Evolutionary conservation across 2,329 filamentous ascomycete genomes (phyloP).

Genomic region (Phyllosticta ampelicida): DNA sequence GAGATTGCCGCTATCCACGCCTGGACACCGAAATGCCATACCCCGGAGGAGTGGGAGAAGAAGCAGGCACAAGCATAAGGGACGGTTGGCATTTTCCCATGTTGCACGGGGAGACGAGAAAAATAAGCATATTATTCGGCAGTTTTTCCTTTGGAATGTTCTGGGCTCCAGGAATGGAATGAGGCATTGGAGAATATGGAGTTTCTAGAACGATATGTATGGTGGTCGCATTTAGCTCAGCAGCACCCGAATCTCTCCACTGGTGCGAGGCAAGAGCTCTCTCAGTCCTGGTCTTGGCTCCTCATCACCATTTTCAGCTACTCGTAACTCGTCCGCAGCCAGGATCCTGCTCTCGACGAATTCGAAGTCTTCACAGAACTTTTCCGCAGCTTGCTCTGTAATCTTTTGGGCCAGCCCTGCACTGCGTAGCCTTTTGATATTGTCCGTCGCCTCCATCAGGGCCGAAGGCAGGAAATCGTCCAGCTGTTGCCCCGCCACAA

Average conservation of each 20-base stretch:
- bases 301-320: conserved; percentile 26
- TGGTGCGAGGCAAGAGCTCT: conserved; percentile 52
- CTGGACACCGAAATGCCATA: conserved; percentile 91
- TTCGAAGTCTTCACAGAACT: conserved; percentile 79
- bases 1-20: conserved; percentile 89
- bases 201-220: background rate
- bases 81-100: background rate
- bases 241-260: conserved; percentile 52
- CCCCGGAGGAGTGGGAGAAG: conserved; percentile 77
- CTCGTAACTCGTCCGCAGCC: conserved; percentile 44
- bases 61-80: conserved; percentile 37
- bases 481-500: conserved; percentile 59
- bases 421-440: conserved; percentile 63
- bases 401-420: conserved; percentile 61
- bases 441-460: conserved; percentile 81
- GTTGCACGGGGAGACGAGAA: background rate
- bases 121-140: background rate
- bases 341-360: conserved; percentile 52
- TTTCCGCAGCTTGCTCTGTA: conserved; percentile 71
- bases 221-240: conserved; percentile 38
- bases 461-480: conserved; percentile 90
- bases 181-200: background rate
- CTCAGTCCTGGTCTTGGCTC: conserved; percentile 34
- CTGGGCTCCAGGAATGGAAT: background rate
- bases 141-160: background rate